These are phyloP conservation scores for Fonsecaea multimorphosa DNA, from an alignment of 2,329 filamentous ascomycete genomes.

Conservation along the genomic window DNA sequence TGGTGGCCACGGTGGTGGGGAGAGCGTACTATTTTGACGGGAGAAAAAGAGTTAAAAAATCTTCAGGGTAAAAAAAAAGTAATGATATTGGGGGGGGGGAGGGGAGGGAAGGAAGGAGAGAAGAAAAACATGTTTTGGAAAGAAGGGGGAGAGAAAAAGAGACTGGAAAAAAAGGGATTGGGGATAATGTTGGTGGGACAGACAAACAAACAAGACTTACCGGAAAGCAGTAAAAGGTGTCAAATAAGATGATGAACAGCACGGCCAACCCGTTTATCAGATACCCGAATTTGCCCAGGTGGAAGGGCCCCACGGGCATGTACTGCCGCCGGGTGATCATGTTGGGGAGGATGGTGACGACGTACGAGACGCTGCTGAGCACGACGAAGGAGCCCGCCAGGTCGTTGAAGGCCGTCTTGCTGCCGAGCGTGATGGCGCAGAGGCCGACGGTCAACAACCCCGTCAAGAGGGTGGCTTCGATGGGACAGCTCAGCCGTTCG, in stretches of 20 bases:
- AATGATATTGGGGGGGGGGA: too few species aligned
- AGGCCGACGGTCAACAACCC: slow-evolving; percentile 58
- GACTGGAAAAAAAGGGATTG: too few species aligned
- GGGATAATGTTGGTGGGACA: too few species aligned
- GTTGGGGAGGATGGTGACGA: slow-evolving; percentile 59
- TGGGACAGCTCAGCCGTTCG: slow-evolving; percentile 56
- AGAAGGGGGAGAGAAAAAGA: not conserved
- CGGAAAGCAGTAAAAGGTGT: slow-evolving; percentile 67
- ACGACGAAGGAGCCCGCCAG: slow-evolving; percentile 65
- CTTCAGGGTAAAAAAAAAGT: not conserved
- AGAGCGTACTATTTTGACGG: slow-evolving; percentile 44
- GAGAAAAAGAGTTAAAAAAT: not conserved
- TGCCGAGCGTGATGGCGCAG: slow-evolving; percentile 56
- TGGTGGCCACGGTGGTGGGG: slow-evolving; percentile 54
- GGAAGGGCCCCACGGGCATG: slow-evolving; percentile 59
- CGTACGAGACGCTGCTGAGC: slow-evolving; percentile 62
- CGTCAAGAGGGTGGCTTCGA: slow-evolving; percentile 62
- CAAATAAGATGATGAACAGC: slow-evolving; percentile 61
- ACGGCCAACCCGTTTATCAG: slow-evolving; percentile 55
- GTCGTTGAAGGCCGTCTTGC: slow-evolving; percentile 57
- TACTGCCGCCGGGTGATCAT: slow-evolving; percentile 58
- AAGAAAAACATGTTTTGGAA: too few species aligned
- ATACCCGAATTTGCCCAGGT: slow-evolving; percentile 56
- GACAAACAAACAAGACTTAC: too few species aligned
- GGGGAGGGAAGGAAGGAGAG: too few species aligned